Conservation (phyloP, 441 rosid genomes). For the Dalechampia spathulata region DNA sequence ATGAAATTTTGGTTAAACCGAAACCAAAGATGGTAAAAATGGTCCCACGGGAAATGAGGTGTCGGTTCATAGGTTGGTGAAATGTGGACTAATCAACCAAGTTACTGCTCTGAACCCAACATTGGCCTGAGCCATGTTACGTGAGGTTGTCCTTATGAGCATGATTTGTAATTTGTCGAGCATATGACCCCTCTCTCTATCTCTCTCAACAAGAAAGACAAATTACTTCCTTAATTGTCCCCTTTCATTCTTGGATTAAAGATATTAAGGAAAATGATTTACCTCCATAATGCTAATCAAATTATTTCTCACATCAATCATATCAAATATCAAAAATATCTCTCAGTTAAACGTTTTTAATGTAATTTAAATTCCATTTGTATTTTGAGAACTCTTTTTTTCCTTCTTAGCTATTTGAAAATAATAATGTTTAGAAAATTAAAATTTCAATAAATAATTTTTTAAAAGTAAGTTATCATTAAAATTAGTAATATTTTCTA, state of each 20-base stretch:
- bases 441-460: no score
- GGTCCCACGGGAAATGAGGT: slow-evolving; percentile 14
- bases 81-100: slow-evolving; percentile 21
- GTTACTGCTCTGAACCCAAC: slow-evolving; percentile 13
- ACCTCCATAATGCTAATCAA: no score
- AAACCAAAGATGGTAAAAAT: no score
- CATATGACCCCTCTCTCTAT: slow-evolving; percentile 24
- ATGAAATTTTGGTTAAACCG: background rate
- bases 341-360: no score
- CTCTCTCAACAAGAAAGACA: slow-evolving; percentile 74
- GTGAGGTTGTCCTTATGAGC: background rate
- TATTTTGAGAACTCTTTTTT: no score
- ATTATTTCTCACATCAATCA: no score
- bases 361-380: no score
- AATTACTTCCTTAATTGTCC: slow-evolving; percentile 54
- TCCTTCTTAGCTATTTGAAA: slow-evolving; percentile 11
- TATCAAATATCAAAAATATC: no score
- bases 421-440: no score
- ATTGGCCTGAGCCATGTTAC: background rate
- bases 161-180: slow-evolving; percentile 27
- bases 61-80: slow-evolving; percentile 30
- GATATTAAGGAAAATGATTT: no score
- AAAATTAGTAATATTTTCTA: no score
- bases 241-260: slow-evolving; percentile 55
- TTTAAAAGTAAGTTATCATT: no score